Evolutionary conservation across 306 rosid species (phyloP).

Genomic region (Casuarina equisetifolia): DNA sequence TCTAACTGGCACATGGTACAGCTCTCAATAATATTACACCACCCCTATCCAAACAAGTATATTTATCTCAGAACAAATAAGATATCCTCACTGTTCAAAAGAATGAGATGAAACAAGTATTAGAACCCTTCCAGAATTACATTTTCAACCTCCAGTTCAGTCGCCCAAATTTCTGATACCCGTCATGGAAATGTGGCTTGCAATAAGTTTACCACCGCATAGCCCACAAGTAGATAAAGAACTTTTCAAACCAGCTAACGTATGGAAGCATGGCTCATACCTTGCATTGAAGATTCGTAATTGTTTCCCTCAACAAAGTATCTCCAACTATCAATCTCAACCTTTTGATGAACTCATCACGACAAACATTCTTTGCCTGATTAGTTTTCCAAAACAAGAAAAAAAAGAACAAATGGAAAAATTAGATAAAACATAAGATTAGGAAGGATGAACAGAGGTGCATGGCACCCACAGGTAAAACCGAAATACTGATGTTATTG

Average conservation of each 20-base stretch:
- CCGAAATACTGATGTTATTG: conserved; percentile 10
- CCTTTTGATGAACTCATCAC: conserved; percentile 65
- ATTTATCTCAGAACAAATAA: neutral
- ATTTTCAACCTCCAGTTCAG: neutral
- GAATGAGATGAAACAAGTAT: neutral
- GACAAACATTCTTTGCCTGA: conserved; percentile 66
- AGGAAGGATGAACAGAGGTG: neutral
- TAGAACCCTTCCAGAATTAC: neutral
- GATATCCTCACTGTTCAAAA: neutral
- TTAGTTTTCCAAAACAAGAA: conserved; percentile 5
- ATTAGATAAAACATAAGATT: neutral
- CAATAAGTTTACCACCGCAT: neutral
- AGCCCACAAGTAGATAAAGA: neutral
- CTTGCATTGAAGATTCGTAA: conserved; percentile 56
- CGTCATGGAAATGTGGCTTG: neutral
- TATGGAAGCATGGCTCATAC: conserved; percentile 28
- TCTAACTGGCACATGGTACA: too few species aligned
- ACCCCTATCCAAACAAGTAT: neutral
- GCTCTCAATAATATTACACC: too few species aligned
- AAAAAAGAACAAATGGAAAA: neutral
- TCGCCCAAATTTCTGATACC: neutral
- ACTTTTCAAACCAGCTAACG: neutral
- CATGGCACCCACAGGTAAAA: too few species aligned
- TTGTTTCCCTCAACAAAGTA: conserved; percentile 56
- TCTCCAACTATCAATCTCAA: conserved; percentile 82